Percentiles rank a stretch among this genome's conserved stretches.
phyloP scores from a whole-genome alignment of 441 rosid species.

The Bruguiera hainesii region DNA sequence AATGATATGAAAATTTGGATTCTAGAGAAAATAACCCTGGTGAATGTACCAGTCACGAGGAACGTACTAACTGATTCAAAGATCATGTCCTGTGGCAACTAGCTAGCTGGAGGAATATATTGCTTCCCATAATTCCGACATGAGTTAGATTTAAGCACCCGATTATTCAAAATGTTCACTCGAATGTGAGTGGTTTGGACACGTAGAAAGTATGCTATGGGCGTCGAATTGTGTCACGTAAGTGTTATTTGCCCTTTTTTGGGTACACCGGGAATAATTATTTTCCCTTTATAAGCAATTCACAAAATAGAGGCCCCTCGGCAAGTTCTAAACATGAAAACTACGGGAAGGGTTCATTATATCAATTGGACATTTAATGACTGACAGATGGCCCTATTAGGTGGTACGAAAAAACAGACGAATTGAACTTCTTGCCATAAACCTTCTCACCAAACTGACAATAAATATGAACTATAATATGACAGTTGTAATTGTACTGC shows the following conservation, averaged over 20 bases:
- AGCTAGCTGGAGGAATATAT: background rate
- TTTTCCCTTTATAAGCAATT: background rate
- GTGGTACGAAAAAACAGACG: too few species aligned
- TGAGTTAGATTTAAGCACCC: background rate
- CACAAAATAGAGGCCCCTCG: background rate
- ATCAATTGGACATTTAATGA: too few species aligned
- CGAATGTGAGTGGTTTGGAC: slow-evolving; percentile 21
- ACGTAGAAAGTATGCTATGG: slow-evolving; percentile 15
- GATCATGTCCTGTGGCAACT: background rate
- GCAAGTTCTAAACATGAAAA: background rate
- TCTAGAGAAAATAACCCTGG: background rate
- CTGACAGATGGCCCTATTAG: too few species aligned
- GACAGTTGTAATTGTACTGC: slow-evolving; percentile 8
- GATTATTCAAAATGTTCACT: slow-evolving; percentile 3
- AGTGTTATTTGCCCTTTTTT: slow-evolving; percentile 3
- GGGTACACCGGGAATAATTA: too few species aligned
- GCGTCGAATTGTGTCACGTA: background rate
- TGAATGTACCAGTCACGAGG: background rate
- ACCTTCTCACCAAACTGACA: slow-evolving; percentile 28
- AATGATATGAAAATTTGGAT: too few species aligned
- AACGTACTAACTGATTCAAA: background rate
- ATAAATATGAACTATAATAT: slow-evolving; percentile 16
- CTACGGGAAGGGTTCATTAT: background rate
- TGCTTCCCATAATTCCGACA: slow-evolving; percentile 2
- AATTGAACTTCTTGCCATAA: slow-evolving; percentile 16